Evolutionary conservation across 2,329 filamentous ascomycete genomes (phyloP).

Genomic region (Ophiostoma tasmaniense): DNA sequence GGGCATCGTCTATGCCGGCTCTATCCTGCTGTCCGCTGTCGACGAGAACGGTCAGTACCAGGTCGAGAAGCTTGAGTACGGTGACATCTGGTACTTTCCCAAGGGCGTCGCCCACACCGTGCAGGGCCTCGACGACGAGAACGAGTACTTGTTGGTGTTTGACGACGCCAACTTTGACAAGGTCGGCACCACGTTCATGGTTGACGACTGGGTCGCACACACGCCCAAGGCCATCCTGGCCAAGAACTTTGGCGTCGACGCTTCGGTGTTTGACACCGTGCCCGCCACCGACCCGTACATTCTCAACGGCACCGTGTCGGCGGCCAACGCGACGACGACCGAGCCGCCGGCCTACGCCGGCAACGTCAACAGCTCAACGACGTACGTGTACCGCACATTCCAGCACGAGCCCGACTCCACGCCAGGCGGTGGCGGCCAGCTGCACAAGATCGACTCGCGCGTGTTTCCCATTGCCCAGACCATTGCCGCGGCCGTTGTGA

Average conservation of each 20-base stretch:
- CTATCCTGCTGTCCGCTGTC: constrained; percentile 50
- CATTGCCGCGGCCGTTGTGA: constrained; percentile 56
- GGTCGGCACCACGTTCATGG: constrained; percentile 59
- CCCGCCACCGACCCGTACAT: constrained; percentile 54
- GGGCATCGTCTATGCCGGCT: constrained; percentile 53
- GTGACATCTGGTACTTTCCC: constrained; percentile 50
- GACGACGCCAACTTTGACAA: constrained; percentile 59
- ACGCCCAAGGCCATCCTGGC: constrained; percentile 55
- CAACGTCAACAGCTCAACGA: constrained; percentile 11
- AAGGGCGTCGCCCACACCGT: constrained; percentile 43
- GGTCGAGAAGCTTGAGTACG: constrained; percentile 46
- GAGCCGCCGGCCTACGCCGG: constrained; percentile 22
- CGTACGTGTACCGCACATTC: constrained; percentile 51
- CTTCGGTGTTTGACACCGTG: constrained; percentile 50
- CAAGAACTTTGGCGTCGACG: constrained; percentile 59
- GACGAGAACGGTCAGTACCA: constrained; percentile 52
- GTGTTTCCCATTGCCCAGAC: constrained; percentile 60
- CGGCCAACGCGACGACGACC: constrained; percentile 28
- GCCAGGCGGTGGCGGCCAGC: constrained; percentile 32
- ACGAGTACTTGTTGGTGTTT: constrained; percentile 53
- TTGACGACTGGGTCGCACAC: constrained; percentile 62
- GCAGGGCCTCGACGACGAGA: constrained; percentile 46
- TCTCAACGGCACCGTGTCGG: constrained; percentile 45
- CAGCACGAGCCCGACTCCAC: constrained; percentile 40
- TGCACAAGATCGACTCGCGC: constrained; percentile 56